Evolutionary conservation across 768 basidiomycete genomes (phyloP).

Genomic region (Lactarius quietus): DNA sequence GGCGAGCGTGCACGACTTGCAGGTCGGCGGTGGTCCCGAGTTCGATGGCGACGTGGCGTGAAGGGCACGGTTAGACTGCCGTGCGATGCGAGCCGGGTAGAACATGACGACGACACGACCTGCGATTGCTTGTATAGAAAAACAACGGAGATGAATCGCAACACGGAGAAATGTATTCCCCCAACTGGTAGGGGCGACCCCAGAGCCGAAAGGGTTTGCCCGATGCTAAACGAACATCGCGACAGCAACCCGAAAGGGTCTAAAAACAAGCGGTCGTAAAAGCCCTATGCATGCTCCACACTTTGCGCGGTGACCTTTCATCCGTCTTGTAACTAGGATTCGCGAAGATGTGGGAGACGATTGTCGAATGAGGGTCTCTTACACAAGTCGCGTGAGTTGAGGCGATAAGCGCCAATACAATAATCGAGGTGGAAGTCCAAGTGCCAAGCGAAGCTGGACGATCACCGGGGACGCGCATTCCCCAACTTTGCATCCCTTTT

Average conservation of each 20-base stretch:
- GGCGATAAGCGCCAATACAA: background rate
- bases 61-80: too few species aligned
- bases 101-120: background rate
- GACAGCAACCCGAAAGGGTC: background rate
- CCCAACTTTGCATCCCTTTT: too few species aligned
- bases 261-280: background rate
- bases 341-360: background rate
- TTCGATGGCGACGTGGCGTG: slow-evolving; percentile 27
- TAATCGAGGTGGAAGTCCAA: too few species aligned
- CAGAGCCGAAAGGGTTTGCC: background rate
- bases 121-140: background rate
- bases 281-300: background rate
- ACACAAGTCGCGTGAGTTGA: background rate
- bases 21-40: slow-evolving; percentile 49
- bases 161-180: background rate
- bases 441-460: too few species aligned
- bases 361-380: background rate
- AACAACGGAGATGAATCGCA: background rate
- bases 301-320: background rate
- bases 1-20: slow-evolving; percentile 63
- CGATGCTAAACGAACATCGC: background rate
- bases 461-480: too few species aligned
- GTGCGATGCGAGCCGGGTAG: background rate
- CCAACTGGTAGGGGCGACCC: background rate
- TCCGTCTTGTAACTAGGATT: background rate